phyloP scores from a whole-genome alignment of 2,329 filamentous ascomycete genomes.

The Metarhizium robertsii region DNA sequence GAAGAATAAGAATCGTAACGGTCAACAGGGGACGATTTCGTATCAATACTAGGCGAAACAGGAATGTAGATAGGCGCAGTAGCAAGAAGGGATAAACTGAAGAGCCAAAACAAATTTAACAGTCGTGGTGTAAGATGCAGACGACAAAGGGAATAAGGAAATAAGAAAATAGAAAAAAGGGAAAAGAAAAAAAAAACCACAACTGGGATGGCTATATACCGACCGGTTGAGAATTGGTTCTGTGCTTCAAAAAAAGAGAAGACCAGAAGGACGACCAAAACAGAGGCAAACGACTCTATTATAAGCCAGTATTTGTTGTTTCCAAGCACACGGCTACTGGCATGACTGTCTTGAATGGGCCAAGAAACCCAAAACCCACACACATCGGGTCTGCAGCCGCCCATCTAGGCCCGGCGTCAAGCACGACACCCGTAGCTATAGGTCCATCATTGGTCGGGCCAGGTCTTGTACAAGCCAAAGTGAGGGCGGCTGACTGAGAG shows the following conservation, averaged over 20 bases:
- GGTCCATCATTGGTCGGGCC: neutral
- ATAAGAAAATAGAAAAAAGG: constrained; percentile 12
- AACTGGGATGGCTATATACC: neutral
- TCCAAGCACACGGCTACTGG: neutral
- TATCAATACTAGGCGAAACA: neutral
- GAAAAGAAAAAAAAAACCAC: neutral
- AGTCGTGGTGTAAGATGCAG: constrained; percentile 5
- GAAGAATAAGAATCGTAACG: neutral
- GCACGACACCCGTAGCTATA: no score
- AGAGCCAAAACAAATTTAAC: neutral
- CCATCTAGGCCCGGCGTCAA: neutral
- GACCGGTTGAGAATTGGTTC: constrained; percentile 1
- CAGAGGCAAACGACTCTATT: constrained; percentile 14
- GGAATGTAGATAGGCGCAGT: neutral
- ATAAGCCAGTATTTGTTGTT: constrained; percentile 8
- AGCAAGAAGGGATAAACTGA: neutral
- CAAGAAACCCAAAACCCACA: neutral
- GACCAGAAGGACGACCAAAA: neutral
- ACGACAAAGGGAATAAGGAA: constrained; percentile 15
- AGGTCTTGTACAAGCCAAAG: neutral
- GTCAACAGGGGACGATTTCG: neutral
- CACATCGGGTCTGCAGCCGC: neutral
- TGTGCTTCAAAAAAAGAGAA: constrained; percentile 5
- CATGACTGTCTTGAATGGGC: neutral
- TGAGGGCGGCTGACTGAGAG: neutral